Conservation (phyloP, 345 rosid genomes). For the Linum trigynum region DNA sequence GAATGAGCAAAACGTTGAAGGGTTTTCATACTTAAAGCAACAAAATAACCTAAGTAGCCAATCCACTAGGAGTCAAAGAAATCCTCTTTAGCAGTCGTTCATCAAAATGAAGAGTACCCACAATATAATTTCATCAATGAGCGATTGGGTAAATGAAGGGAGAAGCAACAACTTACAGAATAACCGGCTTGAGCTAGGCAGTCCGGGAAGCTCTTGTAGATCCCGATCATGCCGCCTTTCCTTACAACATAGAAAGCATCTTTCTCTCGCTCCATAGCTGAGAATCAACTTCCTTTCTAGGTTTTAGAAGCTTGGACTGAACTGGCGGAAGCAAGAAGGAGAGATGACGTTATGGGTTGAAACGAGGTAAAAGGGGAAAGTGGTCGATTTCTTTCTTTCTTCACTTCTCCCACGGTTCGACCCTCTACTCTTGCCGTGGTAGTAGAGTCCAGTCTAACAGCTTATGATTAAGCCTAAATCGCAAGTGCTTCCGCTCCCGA, state of each 20-base stretch:
- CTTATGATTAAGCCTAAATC: too few species aligned
- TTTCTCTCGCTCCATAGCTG: slow-evolving; percentile 43
- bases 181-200: slow-evolving; percentile 45
- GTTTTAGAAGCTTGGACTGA: not conserved
- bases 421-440: too few species aligned
- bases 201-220: slow-evolving; percentile 48
- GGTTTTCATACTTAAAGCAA: not conserved
- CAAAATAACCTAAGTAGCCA: not conserved
- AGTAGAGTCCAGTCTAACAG: too few species aligned
- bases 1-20: not conserved
- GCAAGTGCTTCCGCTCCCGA: too few species aligned
- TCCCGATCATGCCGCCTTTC: slow-evolving; percentile 56
- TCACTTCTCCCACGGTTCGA: too few species aligned
- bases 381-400: too few species aligned
- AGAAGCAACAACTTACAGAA: slow-evolving; percentile 31
- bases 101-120: not conserved
- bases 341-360: not conserved
- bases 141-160: not conserved
- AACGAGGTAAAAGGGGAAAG: too few species aligned
- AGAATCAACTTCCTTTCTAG: not conserved
- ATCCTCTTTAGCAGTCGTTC: not conserved
- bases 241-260: slow-evolving; percentile 61
- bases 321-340: not conserved
- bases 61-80: not conserved
- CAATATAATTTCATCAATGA: not conserved